Evolutionary conservation across 352 stramenopile species (phyloP).

Genomic region (Phytopythium vexans): DNA sequence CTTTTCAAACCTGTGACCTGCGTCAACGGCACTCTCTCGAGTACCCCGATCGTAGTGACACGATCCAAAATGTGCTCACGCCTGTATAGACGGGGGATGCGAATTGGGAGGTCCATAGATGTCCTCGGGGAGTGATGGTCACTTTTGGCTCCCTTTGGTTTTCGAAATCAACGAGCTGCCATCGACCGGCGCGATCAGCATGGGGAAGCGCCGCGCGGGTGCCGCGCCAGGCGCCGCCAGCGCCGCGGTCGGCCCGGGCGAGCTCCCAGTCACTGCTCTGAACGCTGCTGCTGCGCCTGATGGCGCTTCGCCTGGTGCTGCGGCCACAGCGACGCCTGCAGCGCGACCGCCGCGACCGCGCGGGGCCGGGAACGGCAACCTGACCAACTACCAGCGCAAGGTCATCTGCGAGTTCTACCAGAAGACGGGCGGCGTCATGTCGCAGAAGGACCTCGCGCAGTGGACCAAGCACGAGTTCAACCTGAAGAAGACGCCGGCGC

Average conservation of each 20-base stretch:
- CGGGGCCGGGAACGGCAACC: slow-evolving; percentile 59
- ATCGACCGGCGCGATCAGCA: neutral
- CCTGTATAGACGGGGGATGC: slow-evolving; percentile 2
- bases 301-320: neutral
- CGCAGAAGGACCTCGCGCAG: slow-evolving; percentile 82
- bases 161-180: slow-evolving; percentile 1
- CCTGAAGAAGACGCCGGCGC: slow-evolving; percentile 75
- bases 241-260: neutral
- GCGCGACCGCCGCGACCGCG: slow-evolving; percentile 1
- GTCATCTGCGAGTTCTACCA: slow-evolving; percentile 84
- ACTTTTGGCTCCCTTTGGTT: neutral
- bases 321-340: slow-evolving; percentile 7
- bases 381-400: slow-evolving; percentile 84
- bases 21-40: neutral
- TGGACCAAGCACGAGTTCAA: slow-evolving; percentile 87
- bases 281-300: neutral
- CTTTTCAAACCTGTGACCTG: neutral
- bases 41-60: no score
- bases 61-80: neutral
- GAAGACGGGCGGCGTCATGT: slow-evolving; percentile 78
- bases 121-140: neutral
- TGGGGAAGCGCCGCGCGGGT: slow-evolving; percentile 10
- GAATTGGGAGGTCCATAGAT: neutral
- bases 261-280: neutral
- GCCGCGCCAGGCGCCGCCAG: neutral